Evolutionary conservation across 2,329 filamentous ascomycete genomes (phyloP).

Genomic region (Microsporum ferrugineum): DNA sequence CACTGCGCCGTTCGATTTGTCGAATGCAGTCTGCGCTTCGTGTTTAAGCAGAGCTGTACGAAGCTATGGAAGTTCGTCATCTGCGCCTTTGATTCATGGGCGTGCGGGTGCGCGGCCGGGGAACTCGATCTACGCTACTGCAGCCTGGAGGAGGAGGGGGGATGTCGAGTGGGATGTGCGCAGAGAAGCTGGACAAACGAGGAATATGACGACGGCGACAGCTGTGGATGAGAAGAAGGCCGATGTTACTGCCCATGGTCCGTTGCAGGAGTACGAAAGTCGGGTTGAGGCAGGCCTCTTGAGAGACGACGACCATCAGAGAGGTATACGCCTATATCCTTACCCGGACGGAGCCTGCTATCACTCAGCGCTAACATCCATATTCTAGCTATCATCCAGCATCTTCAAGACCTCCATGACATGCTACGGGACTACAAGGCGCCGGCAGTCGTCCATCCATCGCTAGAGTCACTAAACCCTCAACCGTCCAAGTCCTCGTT

Average conservation of each 20-base stretch:
- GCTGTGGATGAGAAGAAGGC: neutral
- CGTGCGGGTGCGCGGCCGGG: neutral
- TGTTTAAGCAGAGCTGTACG: neutral
- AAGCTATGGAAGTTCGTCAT: neutral
- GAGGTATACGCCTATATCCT: constrained; percentile 46
- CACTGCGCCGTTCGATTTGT: neutral
- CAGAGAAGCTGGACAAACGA: neutral
- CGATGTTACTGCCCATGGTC: constrained; percentile 40
- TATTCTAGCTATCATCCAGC: constrained; percentile 66
- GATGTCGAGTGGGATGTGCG: neutral
- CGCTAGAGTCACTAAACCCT: constrained; percentile 54
- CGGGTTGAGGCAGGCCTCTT: constrained; percentile 63
- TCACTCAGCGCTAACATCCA: constrained; percentile 6
- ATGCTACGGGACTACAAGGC: constrained; percentile 64
- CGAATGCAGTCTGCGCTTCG: neutral
- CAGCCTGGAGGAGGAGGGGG: neutral
- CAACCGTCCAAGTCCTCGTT: constrained; percentile 36
- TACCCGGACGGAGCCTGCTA: neutral
- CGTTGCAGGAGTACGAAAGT: constrained; percentile 76
- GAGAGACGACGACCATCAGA: constrained; percentile 80
- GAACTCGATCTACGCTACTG: neutral
- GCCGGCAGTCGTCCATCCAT: constrained; percentile 64
- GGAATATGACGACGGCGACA: constrained; percentile 3
- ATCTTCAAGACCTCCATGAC: constrained; percentile 77
- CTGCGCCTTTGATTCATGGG: neutral